Percentiles rank a stretch among this genome's conserved stretches.
These are phyloP conservation scores for Antrodiella citrinella DNA, from an alignment of 768 basidiomycete genomes.

Conservation along the genomic window DNA sequence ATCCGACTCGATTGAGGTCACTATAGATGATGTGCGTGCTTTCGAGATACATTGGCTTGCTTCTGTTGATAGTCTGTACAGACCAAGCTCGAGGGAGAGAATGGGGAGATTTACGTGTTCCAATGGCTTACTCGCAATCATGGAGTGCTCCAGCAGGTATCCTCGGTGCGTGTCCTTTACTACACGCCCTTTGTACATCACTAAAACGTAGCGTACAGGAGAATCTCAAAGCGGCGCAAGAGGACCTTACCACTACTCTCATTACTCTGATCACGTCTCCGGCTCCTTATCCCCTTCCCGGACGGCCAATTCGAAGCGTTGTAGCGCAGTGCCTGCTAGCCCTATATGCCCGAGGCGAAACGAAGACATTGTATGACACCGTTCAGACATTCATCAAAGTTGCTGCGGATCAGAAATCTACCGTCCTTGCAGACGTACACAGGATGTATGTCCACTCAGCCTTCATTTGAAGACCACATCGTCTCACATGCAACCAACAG, in stretches of 20 bases:
- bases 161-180: slow-evolving; percentile 35
- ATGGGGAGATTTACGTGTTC: slow-evolving; percentile 76
- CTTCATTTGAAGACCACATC: not conserved
- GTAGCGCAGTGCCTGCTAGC: slow-evolving; percentile 69
- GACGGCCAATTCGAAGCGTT: slow-evolving; percentile 76
- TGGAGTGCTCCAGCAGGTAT: slow-evolving; percentile 40
- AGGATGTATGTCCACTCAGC: slow-evolving; percentile 47
- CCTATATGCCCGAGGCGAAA: slow-evolving; percentile 76
- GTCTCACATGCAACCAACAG: slow-evolving; percentile 27
- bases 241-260: slow-evolving; percentile 51
- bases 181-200: too few species aligned
- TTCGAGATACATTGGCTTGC: not conserved
- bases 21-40: not conserved
- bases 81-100: slow-evolving; percentile 65
- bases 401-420: slow-evolving; percentile 58
- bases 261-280: slow-evolving; percentile 61
- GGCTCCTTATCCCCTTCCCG: slow-evolving; percentile 70
- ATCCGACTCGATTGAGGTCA: not conserved
- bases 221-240: slow-evolving; percentile 56
- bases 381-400: slow-evolving; percentile 70
- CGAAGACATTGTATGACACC: slow-evolving; percentile 80
- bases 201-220: slow-evolving; percentile 41
- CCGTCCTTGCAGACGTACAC: slow-evolving; percentile 48
- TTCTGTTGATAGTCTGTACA: slow-evolving; percentile 23
- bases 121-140: slow-evolving; percentile 73